phyloP scores from a whole-genome alignment of 768 basidiomycete genomes.

The Galerina marginata region DNA sequence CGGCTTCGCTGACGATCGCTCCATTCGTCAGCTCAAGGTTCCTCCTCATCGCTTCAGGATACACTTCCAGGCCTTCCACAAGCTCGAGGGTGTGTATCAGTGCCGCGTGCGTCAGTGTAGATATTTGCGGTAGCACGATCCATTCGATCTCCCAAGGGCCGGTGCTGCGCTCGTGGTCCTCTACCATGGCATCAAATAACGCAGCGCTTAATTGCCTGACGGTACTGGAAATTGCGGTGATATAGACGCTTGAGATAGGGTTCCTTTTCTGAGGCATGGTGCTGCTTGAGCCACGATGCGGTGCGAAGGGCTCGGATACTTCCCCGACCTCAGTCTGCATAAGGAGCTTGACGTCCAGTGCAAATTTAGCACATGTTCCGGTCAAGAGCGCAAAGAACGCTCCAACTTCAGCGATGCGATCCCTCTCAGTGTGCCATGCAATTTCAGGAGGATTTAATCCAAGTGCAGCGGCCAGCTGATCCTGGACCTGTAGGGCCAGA shows the following conservation, averaged over 20 bases:
- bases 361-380: slow-evolving; percentile 52
- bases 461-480: slow-evolving; percentile 33
- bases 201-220: slow-evolving; percentile 44
- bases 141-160: slow-evolving; percentile 59
- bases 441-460: slow-evolving; percentile 35
- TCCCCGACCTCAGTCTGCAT: slow-evolving; percentile 55
- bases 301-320: slow-evolving; percentile 48
- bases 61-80: slow-evolving; percentile 45
- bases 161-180: slow-evolving; percentile 53
- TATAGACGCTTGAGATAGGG: slow-evolving; percentile 49
- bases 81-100: slow-evolving; percentile 42
- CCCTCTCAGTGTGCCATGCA: slow-evolving; percentile 49
- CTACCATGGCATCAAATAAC: slow-evolving; percentile 52
- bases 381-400: slow-evolving; percentile 50
- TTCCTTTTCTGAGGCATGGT: slow-evolving; percentile 60
- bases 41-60: slow-evolving; percentile 43
- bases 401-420: slow-evolving; percentile 48
- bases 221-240: slow-evolving; percentile 47
- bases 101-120: slow-evolving; percentile 45
- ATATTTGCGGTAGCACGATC: slow-evolving; percentile 51
- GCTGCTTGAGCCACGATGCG: slow-evolving; percentile 50
- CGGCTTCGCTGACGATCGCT: slow-evolving; percentile 48
- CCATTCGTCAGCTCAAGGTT: slow-evolving; percentile 47
- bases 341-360: slow-evolving; percentile 48
- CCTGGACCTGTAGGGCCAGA: slow-evolving; percentile 38